Percentiles rank a stretch among this genome's conserved stretches.
These are phyloP conservation scores for Noccaea bulbosa DNA, from an alignment of 345 rosid genomes.

Conservation along the genomic window DNA sequence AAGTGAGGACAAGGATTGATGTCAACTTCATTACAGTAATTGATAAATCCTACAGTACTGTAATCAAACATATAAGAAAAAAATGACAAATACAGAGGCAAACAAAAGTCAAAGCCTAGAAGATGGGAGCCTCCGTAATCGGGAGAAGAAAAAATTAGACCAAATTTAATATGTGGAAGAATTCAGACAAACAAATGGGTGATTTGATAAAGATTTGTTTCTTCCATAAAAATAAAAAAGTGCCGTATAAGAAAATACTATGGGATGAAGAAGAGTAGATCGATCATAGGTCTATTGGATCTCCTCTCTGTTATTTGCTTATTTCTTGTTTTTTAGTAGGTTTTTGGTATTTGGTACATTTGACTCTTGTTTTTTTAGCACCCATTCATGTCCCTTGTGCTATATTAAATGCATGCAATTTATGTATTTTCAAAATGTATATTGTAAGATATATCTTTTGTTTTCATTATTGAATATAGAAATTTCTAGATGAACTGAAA, in stretches of 20 bases:
- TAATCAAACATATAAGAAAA: background rate
- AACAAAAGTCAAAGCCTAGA: slow-evolving; percentile 28
- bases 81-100: background rate
- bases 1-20: background rate
- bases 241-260: slow-evolving; percentile 34
- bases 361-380: slow-evolving; percentile 35
- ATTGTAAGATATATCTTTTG: slow-evolving; percentile 14
- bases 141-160: background rate
- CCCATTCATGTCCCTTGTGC: slow-evolving; percentile 47
- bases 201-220: slow-evolving; percentile 32
- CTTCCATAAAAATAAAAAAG: background rate
- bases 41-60: slow-evolving; percentile 2
- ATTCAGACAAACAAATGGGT: slow-evolving; percentile 44
- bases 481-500: background rate
- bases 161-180: background rate
- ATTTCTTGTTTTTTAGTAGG: slow-evolving; percentile 30
- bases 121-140: slow-evolving; percentile 20
- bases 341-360: slow-evolving; percentile 39
- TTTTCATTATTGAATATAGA: background rate
- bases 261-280: slow-evolving; percentile 25
- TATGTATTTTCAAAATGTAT: slow-evolving; percentile 17
- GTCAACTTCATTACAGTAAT: background rate
- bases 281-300: slow-evolving; percentile 26
- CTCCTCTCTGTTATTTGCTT: slow-evolving; percentile 12
- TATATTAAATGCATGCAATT: slow-evolving; percentile 44